phyloP scores from a whole-genome alignment of 2,329 filamentous ascomycete species.

The Bipolaris sorokiniana region DNA sequence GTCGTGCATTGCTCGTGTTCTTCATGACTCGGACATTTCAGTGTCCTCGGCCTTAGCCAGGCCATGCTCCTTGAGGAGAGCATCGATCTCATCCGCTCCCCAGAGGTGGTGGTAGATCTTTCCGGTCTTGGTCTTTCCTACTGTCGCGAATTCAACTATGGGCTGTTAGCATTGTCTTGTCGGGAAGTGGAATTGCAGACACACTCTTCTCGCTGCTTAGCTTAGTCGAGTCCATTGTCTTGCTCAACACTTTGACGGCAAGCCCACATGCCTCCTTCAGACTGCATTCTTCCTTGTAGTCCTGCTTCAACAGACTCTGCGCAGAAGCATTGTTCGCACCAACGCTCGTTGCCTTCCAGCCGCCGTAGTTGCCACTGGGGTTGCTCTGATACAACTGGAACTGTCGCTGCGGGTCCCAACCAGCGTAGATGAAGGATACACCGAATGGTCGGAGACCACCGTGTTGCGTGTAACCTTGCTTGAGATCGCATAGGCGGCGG shows the following conservation, averaged over 20 bases:
- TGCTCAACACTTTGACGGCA: slow-evolving; percentile 98
- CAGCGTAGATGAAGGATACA: slow-evolving; percentile 99
- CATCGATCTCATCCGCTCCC: slow-evolving; percentile 95
- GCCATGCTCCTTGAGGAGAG: slow-evolving; percentile 92
- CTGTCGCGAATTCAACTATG: slow-evolving; percentile 95
- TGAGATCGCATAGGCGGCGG: slow-evolving; percentile 92
- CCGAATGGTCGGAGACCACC: slow-evolving; percentile 97
- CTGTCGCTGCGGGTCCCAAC: slow-evolving; percentile 92
- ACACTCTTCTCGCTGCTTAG: slow-evolving; percentile 98
- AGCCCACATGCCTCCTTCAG: slow-evolving; percentile 95
- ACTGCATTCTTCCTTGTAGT: slow-evolving; percentile 98
- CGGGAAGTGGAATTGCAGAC: slow-evolving; percentile 46
- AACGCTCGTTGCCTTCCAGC: slow-evolving; percentile 98
- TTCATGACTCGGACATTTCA: slow-evolving; percentile 46
- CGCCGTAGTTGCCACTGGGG: slow-evolving; percentile 97
- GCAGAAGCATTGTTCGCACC: slow-evolving; percentile 98
- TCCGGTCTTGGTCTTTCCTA: slow-evolving; percentile 91
- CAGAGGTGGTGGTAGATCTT: slow-evolving; percentile 98
- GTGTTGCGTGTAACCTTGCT: slow-evolving; percentile 99
- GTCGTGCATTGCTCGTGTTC: slow-evolving; percentile 28
- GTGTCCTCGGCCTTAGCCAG: slow-evolving; percentile 70
- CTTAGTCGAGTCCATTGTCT: slow-evolving; percentile 99
- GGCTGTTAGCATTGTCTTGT: slow-evolving; percentile 29
- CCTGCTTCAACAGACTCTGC: slow-evolving; percentile 96
- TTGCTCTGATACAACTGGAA: slow-evolving; percentile 99